These are phyloP conservation scores for Paspalum notatum DNA, from an alignment of 176 grass and related monocot species.

Conservation along the genomic window DNA sequence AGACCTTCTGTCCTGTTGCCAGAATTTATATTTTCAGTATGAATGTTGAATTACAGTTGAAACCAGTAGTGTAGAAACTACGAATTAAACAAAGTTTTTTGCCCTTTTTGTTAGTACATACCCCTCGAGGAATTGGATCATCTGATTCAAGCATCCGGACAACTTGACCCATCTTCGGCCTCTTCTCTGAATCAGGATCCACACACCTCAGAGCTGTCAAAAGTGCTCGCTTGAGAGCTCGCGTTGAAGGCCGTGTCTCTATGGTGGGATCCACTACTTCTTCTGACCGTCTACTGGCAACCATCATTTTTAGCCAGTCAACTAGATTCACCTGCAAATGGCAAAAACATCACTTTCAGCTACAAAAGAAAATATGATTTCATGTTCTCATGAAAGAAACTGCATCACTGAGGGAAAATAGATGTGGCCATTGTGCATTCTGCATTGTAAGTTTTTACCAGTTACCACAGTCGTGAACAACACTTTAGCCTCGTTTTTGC, in stretches of 20 bases:
- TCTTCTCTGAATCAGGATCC: slow-evolving; percentile 98
- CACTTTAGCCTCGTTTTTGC: slow-evolving; percentile 24
- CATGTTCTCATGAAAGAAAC: neutral
- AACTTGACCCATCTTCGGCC: slow-evolving; percentile 97
- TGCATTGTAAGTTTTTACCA: neutral
- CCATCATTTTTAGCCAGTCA: slow-evolving; percentile 99
- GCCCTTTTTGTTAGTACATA: slow-evolving; percentile 35
- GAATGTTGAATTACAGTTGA: neutral
- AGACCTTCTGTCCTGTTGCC: slow-evolving; percentile 66
- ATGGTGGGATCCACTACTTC: slow-evolving; percentile 91
- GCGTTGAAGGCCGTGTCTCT: slow-evolving; percentile 82
- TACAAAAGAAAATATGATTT: slow-evolving; percentile 8
- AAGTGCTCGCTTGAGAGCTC: slow-evolving; percentile 87
- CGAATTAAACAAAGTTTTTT: neutral
- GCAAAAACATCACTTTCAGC: slow-evolving; percentile 28
- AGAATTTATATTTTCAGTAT: slow-evolving; percentile 29
- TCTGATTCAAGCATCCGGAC: slow-evolving; percentile 95
- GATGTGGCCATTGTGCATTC: neutral
- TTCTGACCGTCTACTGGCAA: slow-evolving; percentile 85
- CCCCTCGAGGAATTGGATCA: slow-evolving; percentile 82
- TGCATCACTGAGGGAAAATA: neutral
- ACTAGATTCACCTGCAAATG: slow-evolving; percentile 85
- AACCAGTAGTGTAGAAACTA: neutral
- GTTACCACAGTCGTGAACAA: neutral
- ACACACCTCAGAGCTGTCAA: slow-evolving; percentile 92